A percentile compares a stretch with the other conserved stretches of the same genome.
phyloP scores from a whole-genome alignment of 2,329 filamentous ascomycete species.

The Aspergillus sojae region DNA sequence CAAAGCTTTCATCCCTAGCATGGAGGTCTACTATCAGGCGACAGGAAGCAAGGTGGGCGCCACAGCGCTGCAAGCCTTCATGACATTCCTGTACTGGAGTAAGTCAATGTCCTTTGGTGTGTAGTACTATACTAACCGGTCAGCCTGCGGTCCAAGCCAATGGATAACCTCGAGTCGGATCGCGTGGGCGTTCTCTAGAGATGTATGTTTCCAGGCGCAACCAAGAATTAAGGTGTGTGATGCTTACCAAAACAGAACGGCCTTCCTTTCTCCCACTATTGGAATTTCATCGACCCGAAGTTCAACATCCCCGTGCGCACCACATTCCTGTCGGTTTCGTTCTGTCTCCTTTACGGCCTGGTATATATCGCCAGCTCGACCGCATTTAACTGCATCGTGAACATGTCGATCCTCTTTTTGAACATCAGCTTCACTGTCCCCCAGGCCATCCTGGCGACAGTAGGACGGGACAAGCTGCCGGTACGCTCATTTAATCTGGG shows the following conservation, averaged over 20 bases:
- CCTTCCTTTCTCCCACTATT: constrained; percentile 19
- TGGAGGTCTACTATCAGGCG: constrained; percentile 8
- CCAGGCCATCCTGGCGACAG: constrained; percentile 47
- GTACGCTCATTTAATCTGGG: constrained; percentile 36
- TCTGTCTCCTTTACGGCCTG: constrained; percentile 46
- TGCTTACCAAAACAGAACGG: constrained; percentile 13
- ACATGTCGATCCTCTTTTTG: constrained; percentile 38
- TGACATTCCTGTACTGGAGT: constrained; percentile 7
- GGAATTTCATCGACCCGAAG: constrained; percentile 18
- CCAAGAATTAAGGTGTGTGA: constrained; percentile 41
- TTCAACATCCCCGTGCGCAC: constrained; percentile 42
- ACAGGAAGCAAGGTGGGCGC: constrained; percentile 5
- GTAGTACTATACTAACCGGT: not conserved
- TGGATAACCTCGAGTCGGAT: constrained; percentile 11
- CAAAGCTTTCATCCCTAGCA: not conserved
- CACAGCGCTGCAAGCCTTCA: constrained; percentile 1
- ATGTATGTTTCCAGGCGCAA: not conserved
- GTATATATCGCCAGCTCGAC: constrained; percentile 36
- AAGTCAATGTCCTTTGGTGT: not conserved
- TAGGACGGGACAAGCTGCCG: constrained; percentile 30
- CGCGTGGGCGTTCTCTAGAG: constrained; percentile 12
- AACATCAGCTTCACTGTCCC: constrained; percentile 45
- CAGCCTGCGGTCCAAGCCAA: constrained; percentile 7
- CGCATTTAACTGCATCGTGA: constrained; percentile 46
- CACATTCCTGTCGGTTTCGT: constrained; percentile 46